Conservation (phyloP, 2,329 filamentous ascomycete species). For the Aspergillus arachidicola region DNA sequence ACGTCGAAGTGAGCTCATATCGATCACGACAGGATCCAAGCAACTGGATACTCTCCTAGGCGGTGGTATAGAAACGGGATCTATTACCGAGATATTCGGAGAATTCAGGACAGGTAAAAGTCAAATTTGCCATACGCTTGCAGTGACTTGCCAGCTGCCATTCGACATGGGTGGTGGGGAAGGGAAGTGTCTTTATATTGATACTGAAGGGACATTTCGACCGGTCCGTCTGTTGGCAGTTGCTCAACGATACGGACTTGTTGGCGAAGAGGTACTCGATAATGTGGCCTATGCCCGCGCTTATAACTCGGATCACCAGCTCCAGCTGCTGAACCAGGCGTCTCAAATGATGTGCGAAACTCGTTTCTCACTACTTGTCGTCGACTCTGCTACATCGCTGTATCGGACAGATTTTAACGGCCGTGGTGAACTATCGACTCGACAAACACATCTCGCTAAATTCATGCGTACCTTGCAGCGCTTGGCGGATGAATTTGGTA, state of each 20-base stretch:
- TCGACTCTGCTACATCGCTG: constrained; percentile 92
- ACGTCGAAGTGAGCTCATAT: constrained; percentile 93
- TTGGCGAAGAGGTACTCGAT: constrained; percentile 95
- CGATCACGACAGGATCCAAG: constrained; percentile 96
- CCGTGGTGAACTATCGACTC: constrained; percentile 92
- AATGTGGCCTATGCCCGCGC: constrained; percentile 97
- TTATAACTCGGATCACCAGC: constrained; percentile 97
- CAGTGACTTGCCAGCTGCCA: constrained; percentile 94
- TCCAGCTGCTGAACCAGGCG: constrained; percentile 91
- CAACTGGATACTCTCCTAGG: constrained; percentile 93
- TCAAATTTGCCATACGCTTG: constrained; percentile 97
- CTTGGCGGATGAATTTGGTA: constrained; percentile 77
- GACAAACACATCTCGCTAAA: constrained; percentile 64
- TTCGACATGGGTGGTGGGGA: constrained; percentile 99
- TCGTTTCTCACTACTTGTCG: constrained; percentile 90
- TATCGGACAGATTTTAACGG: constrained; percentile 97
- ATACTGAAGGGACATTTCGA: constrained; percentile 95
- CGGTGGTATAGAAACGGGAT: constrained; percentile 94
- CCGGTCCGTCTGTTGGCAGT: constrained; percentile 89
- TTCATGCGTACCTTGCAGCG: constrained; percentile 53
- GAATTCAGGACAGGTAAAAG: constrained; percentile 98
- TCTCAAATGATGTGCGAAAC: constrained; percentile 99
- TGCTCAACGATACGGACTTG: constrained; percentile 90
- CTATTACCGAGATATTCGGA: constrained; percentile 96
- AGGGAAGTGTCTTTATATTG: constrained; percentile 97